phyloP scores from a whole-genome alignment of 2,329 filamentous ascomycete species.

The Bimuria novae-zelandiae region DNA sequence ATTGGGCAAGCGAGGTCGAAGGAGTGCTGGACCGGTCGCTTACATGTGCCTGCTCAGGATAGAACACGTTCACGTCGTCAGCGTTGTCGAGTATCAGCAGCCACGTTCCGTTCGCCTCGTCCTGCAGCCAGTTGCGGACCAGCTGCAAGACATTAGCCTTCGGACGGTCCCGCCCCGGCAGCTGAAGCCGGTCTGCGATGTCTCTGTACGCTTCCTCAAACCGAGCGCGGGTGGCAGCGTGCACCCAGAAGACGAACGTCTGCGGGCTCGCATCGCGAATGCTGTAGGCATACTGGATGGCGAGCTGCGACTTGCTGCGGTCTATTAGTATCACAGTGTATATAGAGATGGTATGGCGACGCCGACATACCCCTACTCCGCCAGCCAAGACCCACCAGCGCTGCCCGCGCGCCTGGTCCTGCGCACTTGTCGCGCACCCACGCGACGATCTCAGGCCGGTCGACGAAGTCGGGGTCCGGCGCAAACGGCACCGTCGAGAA shows the following conservation, averaged over 20 bases:
- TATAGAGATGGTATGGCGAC: too few relatives aligned
- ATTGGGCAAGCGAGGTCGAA: too few relatives aligned
- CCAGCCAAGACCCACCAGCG: conserved; percentile 31
- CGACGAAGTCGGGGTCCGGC: conserved; percentile 29
- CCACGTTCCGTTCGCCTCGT: conserved; percentile 21
- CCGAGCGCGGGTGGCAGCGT: conserved; percentile 11
- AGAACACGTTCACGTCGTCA: conserved; percentile 20
- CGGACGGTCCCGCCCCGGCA: conserved; percentile 14
- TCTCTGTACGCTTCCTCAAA: conserved; percentile 17
- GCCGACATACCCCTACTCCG: conserved; percentile 23
- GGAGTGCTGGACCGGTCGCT: conserved; percentile 8
- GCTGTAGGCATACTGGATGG: conserved; percentile 19
- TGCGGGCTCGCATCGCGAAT: conserved; percentile 8
- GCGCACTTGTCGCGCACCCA: conserved; percentile 9
- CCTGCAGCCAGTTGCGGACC: conserved; percentile 19
- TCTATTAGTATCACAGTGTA: too few relatives aligned
- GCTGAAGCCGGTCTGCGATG: conserved; percentile 17
- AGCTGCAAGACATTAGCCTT: conserved; percentile 15
- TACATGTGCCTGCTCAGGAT: conserved; percentile 1
- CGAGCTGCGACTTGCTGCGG: conserved; percentile 25
- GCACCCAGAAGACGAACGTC: conserved; percentile 23
- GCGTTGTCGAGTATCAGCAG: conserved; percentile 26
- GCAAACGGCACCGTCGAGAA: conserved; percentile 30
- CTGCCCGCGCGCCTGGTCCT: conserved; percentile 15
- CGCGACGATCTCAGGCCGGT: conserved; percentile 16